A percentile compares a stretch with the other conserved stretches of the same genome.
These are phyloP conservation scores for Aspergillus ochraceus DNA, from an alignment of 2,329 filamentous ascomycete species.

Conservation along the genomic window DNA sequence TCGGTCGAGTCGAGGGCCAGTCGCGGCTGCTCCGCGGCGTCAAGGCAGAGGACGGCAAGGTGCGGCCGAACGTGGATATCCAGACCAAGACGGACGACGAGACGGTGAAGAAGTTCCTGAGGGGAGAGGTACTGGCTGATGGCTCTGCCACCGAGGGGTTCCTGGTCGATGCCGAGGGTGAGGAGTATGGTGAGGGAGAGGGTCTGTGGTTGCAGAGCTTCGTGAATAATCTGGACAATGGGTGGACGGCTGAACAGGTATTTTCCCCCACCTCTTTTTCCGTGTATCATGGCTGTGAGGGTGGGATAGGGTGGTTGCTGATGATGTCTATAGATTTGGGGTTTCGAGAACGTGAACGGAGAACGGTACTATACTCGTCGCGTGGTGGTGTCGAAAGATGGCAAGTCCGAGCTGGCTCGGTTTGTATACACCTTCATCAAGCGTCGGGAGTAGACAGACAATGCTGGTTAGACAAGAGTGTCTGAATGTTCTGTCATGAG, in stretches of 20 bases:
- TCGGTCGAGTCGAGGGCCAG: slow-evolving; percentile 67
- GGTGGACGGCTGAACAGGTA: slow-evolving; percentile 59
- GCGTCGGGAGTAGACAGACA: background rate
- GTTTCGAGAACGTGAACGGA: slow-evolving; percentile 45
- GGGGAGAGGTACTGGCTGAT: slow-evolving; percentile 49
- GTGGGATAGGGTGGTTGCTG: slow-evolving; percentile 3
- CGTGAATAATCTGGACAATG: slow-evolving; percentile 48
- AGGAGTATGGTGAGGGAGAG: slow-evolving; percentile 43
- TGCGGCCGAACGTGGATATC: slow-evolving; percentile 35
- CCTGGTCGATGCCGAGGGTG: slow-evolving; percentile 53
- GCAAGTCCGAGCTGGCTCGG: slow-evolving; percentile 36
- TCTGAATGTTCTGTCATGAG: background rate
- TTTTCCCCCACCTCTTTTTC: slow-evolving; percentile 10
- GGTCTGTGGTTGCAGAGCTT: slow-evolving; percentile 50
- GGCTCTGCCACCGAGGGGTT: slow-evolving; percentile 61
- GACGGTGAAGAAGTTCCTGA: slow-evolving; percentile 39
- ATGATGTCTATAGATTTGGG: slow-evolving; percentile 41
- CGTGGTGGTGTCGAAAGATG: slow-evolving; percentile 41
- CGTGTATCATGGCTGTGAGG: background rate
- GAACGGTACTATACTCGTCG: slow-evolving; percentile 44
- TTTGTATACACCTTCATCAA: slow-evolving; percentile 42
- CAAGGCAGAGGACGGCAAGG: slow-evolving; percentile 39
- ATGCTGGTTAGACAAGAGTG: background rate
- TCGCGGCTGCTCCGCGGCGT: slow-evolving; percentile 50
- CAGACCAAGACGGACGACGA: slow-evolving; percentile 42